A percentile compares a stretch with the other conserved stretches of the same genome.
Evolutionary conservation across 441 rosid genomes (phyloP).

Genomic region (Rhodomyrtus psidioides): DNA sequence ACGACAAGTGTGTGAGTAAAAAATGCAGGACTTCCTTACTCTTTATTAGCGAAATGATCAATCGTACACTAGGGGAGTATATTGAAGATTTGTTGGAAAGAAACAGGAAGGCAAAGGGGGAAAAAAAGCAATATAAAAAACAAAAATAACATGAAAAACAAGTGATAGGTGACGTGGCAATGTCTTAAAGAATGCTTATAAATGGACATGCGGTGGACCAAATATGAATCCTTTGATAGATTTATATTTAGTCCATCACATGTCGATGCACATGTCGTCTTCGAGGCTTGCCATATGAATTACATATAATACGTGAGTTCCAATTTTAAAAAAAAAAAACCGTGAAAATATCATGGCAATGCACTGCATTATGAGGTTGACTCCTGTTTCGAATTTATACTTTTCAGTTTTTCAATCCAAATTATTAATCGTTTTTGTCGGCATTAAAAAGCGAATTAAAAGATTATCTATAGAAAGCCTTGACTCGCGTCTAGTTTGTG

Average conservation of each 20-base stretch:
- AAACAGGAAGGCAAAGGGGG: no score
- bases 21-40: no score
- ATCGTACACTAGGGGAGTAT: no score
- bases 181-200: background rate
- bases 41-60: no score
- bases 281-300: background rate
- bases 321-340: background rate
- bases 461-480: background rate
- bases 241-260: background rate
- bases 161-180: accelerated
- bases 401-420: background rate
- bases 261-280: background rate
- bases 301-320: background rate
- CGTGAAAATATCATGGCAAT: background rate
- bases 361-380: background rate
- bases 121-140: background rate
- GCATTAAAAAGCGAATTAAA: background rate
- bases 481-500: background rate
- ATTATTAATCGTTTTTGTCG: background rate
- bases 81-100: no score
- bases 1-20: background rate
- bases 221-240: background rate
- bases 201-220: background rate
- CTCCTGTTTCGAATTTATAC: background rate
- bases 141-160: background rate